Base-by-base conservation (phyloP, 2,329 filamentous ascomycete species). In the Colletotrichum camelliae region DNA sequence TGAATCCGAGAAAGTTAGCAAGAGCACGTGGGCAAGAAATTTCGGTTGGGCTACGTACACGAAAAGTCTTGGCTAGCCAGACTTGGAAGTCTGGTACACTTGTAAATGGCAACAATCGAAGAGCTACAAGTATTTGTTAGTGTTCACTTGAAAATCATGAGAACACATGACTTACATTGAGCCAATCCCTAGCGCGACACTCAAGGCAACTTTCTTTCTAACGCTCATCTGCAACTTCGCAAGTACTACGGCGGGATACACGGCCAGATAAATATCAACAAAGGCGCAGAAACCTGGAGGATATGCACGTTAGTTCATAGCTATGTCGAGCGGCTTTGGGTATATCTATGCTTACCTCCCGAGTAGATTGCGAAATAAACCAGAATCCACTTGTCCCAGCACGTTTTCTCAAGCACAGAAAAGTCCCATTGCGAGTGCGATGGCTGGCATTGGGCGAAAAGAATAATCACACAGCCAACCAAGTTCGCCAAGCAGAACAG, bases 381-480 rank as follows among this genome's bases (percentile, higher is more conserved):
- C 4, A 87, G 78, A 57, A 85, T 81, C 76, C 76, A 80, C 18
- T 75, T 80, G 76, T 80, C 81, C 79, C 82, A 83, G 78, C 84
- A 88, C 7, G 55, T 82, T n/a, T 61, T 61, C 5, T 83, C 79
- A 27, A 18, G 18, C 4, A 84, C 80, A 4, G 79, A 77, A 21
- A 82, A 80, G 65, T 84, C 78, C 88, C 88, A 89, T 27, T 85
- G 80, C 0, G 85, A 83, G 29, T 74, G 57, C 4, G 78, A 73
- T 0, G 88, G 87, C 3, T 79, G 80, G 78, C 88, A 89, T 74
- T 85, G 86, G 1, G 82, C 85, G 52, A 87, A 85, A 2, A 87
- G 77, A 7, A 88, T 81, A 18, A 87, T 76, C 21, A 88, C 81
- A 57, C 82, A 85, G 9, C 81, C 80, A 1, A 83, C 71, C 9